Conservation (phyloP, 2,329 filamentous ascomycete genomes). For the Colletotrichum aenigma region DNA sequence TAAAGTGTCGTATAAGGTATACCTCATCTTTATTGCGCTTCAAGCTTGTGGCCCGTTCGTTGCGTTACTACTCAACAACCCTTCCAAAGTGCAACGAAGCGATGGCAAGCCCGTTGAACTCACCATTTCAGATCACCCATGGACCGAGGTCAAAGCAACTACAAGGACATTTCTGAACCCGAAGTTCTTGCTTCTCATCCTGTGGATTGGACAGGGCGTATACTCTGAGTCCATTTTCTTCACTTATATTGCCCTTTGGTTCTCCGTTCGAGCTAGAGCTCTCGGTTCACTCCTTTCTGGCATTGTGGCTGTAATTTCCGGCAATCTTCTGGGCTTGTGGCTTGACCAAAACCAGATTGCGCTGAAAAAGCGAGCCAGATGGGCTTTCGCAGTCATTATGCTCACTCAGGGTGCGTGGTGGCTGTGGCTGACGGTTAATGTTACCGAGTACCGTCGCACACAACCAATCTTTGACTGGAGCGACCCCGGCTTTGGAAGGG, state of each 20-base stretch:
- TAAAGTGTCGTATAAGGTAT: slow-evolving; percentile 49
- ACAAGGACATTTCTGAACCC: slow-evolving; percentile 45
- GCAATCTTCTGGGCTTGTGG: slow-evolving; percentile 66
- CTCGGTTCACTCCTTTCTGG: slow-evolving; percentile 50
- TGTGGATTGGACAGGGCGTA: slow-evolving; percentile 54
- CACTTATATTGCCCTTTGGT: slow-evolving; percentile 50
- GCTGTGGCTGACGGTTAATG: slow-evolving; percentile 69
- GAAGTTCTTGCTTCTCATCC: slow-evolving; percentile 50
- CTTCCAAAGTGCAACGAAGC: slow-evolving; percentile 45
- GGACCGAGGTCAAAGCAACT: slow-evolving; percentile 61
- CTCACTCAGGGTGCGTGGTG: slow-evolving; percentile 69
- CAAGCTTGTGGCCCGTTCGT: slow-evolving; percentile 50
- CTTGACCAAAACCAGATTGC: slow-evolving; percentile 58
- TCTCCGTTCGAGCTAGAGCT: slow-evolving; percentile 52
- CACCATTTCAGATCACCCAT: slow-evolving; percentile 45
- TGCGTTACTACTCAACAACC: slow-evolving; percentile 47
- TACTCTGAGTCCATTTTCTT: slow-evolving; percentile 46
- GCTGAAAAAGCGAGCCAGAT: slow-evolving; percentile 56
- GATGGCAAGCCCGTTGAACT: slow-evolving; percentile 40
- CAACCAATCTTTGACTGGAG: slow-evolving; percentile 56
- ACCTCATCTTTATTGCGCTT: slow-evolving; percentile 44
- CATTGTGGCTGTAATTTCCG: slow-evolving; percentile 64
- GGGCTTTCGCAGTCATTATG: slow-evolving; percentile 54
- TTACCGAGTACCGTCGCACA: slow-evolving; percentile 59
- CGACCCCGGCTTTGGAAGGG: slow-evolving; percentile 45